These are phyloP conservation scores for Malus hybrid DNA, from an alignment of 331 rosid species.

Conservation along the genomic window DNA sequence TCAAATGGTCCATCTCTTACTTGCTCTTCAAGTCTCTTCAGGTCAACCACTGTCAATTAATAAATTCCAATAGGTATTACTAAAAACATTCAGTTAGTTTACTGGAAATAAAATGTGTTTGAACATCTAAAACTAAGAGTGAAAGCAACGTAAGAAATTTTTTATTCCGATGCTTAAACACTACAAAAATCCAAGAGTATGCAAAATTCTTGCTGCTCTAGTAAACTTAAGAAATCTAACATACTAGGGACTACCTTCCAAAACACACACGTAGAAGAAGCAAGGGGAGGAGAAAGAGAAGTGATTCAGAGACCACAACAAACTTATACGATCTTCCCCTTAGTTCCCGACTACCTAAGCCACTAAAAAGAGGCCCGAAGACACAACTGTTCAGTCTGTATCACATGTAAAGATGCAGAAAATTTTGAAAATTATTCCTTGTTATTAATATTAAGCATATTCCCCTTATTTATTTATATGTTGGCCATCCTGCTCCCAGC, in stretches of 20 bases:
- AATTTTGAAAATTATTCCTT: background rate
- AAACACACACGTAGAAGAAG: background rate
- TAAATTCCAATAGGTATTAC: conserved; percentile 10
- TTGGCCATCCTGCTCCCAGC: background rate
- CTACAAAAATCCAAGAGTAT: background rate
- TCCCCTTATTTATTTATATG: background rate
- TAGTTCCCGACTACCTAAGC: background rate
- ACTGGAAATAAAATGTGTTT: background rate
- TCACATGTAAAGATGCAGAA: background rate
- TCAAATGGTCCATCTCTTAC: conserved; percentile 99
- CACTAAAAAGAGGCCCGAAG: background rate
- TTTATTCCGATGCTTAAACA: background rate
- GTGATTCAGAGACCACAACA: background rate
- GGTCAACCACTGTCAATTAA: conserved; percentile 66
- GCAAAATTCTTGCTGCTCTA: background rate
- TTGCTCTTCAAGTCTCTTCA: conserved; percentile 86
- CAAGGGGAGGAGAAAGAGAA: background rate
- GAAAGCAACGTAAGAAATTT: background rate
- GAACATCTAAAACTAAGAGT: background rate
- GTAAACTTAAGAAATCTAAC: background rate
- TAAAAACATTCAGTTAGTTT: background rate
- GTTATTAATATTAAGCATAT: background rate
- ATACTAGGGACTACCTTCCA: background rate
- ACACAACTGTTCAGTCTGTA: background rate
- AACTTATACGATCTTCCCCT: background rate